Conservation (phyloP, 2,329 filamentous ascomycete species). For the Venturia oleaginea region DNA sequence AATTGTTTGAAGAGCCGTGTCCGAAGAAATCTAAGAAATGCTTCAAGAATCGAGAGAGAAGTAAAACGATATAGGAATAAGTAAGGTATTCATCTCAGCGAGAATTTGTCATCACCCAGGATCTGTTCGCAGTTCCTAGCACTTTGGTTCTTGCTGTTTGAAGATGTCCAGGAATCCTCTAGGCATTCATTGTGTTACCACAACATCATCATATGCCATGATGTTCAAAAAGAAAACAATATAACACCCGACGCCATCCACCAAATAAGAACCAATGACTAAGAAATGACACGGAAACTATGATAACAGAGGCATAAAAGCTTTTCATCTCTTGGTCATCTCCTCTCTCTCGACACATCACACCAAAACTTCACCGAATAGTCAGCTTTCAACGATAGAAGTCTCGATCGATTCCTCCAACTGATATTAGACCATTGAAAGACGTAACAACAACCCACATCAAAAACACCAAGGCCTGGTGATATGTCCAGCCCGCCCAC, state of each 20-base stretch:
- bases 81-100: too few species aligned
- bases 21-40: too few species aligned
- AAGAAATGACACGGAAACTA: conserved; percentile 3
- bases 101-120: too few species aligned
- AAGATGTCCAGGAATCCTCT: background rate
- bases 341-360: background rate
- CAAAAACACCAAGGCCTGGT: background rate
- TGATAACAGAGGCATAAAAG: background rate
- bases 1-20: too few species aligned
- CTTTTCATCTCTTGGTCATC: background rate
- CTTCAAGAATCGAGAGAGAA: too few species aligned
- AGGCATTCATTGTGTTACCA: background rate
- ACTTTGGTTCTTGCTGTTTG: too few species aligned
- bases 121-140: background rate
- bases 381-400: background rate
- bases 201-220: too few species aligned
- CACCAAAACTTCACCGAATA: background rate
- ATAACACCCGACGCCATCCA: background rate
- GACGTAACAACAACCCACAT: background rate
- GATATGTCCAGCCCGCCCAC: background rate
- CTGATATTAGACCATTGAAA: background rate
- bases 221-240: background rate
- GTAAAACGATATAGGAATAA: too few species aligned
- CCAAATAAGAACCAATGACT: background rate
- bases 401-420: background rate